Evolutionary conservation across 2,329 filamentous ascomycete species (phyloP).

Genomic region (Stagonosporopsis chrysanthemi): DNA sequence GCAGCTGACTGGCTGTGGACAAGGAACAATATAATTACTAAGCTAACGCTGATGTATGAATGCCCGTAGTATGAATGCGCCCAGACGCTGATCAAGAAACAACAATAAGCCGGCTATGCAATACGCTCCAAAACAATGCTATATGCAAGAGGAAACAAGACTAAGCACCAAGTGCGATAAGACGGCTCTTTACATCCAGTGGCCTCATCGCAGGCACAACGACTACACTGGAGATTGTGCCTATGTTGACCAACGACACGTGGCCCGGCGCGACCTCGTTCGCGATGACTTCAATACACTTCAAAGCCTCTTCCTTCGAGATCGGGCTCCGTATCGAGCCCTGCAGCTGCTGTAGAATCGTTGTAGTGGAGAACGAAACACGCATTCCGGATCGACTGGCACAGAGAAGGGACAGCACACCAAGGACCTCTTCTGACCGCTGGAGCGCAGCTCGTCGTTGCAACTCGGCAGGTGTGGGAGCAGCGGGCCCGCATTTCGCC

Average conservation of each 20-base stretch:
- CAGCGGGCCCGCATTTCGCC: conserved; percentile 46
- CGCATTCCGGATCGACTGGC: conserved; percentile 46
- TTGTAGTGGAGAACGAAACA: conserved; percentile 54
- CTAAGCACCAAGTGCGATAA: conserved; percentile 40
- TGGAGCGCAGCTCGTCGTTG: conserved; percentile 57
- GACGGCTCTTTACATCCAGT: conserved; percentile 41
- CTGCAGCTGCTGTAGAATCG: conserved; percentile 54
- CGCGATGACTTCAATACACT: conserved; percentile 54
- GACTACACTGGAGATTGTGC: conserved; percentile 54
- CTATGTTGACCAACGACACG: conserved; percentile 50
- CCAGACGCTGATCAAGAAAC: conserved; percentile 11
- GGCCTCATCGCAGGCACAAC: conserved; percentile 49
- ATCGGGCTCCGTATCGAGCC: conserved; percentile 57
- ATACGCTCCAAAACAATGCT: background rate
- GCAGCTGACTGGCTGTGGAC: background rate
- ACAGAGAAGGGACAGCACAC: conserved; percentile 53
- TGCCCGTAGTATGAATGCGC: background rate
- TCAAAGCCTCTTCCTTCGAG: conserved; percentile 54
- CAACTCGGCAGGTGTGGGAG: conserved; percentile 53
- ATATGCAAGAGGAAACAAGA: background rate
- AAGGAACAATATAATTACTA: background rate
- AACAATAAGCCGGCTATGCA: conserved; percentile 11
- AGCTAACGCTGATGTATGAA: background rate
- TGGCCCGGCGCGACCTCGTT: conserved; percentile 55
- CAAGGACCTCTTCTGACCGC: conserved; percentile 55